These are phyloP conservation scores for Mycena capillaripes DNA, from an alignment of 768 basidiomycete genomes.

Conservation along the genomic window DNA sequence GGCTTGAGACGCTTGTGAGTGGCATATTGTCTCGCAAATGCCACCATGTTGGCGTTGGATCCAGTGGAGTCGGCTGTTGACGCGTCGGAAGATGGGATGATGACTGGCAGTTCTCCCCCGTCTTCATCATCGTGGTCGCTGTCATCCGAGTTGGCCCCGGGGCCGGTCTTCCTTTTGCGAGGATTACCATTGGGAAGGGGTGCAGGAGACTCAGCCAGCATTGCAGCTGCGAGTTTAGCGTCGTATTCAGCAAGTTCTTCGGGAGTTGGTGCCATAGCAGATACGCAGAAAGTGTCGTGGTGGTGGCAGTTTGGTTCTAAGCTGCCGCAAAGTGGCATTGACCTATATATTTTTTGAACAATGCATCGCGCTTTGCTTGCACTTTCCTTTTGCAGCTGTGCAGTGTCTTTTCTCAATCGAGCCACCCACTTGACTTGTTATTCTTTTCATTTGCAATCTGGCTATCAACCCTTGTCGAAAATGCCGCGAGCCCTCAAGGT, in stretches of 20 bases:
- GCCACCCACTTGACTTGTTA: background rate
- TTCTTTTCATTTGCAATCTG: no score
- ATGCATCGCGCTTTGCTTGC: no score
- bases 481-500: slow-evolving; percentile 3
- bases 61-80: background rate
- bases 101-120: background rate
- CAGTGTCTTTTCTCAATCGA: background rate
- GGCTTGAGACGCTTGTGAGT: slow-evolving; percentile 14
- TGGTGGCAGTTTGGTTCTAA: background rate
- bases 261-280: background rate
- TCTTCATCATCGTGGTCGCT: background rate
- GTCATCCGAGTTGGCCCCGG: background rate
- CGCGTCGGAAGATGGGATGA: background rate
- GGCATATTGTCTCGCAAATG: background rate
- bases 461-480: no score
- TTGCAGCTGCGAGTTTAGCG: background rate
- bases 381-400: no score
- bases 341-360: no score
- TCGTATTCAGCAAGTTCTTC: background rate
- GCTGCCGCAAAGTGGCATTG: no score
- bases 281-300: background rate
- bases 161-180: background rate
- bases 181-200: background rate
- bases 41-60: background rate
- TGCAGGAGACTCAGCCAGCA: background rate